Percentiles rank a stretch among this genome's conserved stretches.
These are phyloP conservation scores for Pascua guehoae DNA, from an alignment of 1,284 basidiomycete genomes.

Conservation along the genomic window DNA sequence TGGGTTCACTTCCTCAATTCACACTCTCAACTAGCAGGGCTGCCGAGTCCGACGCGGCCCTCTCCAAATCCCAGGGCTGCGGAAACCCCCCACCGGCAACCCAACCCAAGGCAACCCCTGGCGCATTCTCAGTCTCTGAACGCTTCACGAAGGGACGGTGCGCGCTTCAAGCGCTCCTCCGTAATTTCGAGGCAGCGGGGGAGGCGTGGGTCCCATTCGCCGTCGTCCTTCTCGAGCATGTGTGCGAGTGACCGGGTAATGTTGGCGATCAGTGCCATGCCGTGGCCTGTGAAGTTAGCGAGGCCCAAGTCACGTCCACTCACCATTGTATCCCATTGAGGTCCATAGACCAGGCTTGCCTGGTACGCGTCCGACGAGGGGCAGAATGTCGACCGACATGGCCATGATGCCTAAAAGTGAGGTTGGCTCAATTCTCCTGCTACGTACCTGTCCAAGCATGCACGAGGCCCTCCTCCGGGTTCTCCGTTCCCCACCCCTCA, in stretches of 20 bases:
- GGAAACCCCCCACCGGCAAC: too few species aligned
- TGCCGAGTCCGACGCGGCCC: too few species aligned
- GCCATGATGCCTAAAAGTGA: conserved; percentile 22
- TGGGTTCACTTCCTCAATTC: too few species aligned
- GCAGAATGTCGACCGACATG: conserved; percentile 27
- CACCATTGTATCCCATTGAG: conserved; percentile 4
- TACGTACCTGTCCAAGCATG: conserved; percentile 23
- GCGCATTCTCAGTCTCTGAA: too few species aligned
- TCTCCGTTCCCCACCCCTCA: conserved; percentile 25
- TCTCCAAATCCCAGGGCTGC: too few species aligned
- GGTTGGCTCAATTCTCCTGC: neutral
- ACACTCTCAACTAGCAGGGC: too few species aligned
- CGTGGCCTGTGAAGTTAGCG: conserved; percentile 1
- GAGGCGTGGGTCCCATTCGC: conserved; percentile 18
- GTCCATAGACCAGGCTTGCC: conserved; percentile 19
- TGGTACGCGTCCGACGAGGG: conserved; percentile 27
- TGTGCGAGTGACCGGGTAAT: conserved; percentile 19
- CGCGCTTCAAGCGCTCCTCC: conserved; percentile 1
- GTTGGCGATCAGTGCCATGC: conserved; percentile 26
- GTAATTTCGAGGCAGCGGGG: conserved; percentile 8
- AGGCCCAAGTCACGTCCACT: too few species aligned
- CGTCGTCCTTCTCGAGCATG: conserved; percentile 13
- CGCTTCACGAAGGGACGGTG: neutral
- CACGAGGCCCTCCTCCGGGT: conserved; percentile 23
- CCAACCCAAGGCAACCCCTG: too few species aligned